These are phyloP conservation scores for Daedaleopsis nitida DNA, from an alignment of 768 basidiomycete species.

Conservation along the genomic window DNA sequence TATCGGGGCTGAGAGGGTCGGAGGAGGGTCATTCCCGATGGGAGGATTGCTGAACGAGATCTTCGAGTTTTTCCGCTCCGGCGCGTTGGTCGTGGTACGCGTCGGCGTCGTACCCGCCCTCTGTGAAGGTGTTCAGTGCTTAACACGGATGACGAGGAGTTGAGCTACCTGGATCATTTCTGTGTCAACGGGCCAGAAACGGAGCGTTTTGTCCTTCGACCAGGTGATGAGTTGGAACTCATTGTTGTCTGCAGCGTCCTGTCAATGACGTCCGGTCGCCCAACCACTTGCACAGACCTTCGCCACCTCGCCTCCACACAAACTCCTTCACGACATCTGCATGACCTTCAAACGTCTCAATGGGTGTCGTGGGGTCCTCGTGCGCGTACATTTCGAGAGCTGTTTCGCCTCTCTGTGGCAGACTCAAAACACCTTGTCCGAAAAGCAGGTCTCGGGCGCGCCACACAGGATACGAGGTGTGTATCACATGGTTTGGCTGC, in stretches of 20 bases:
- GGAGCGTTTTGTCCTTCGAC: slow-evolving; percentile 89
- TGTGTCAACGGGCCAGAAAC: slow-evolving; percentile 85
- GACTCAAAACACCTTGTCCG: slow-evolving; percentile 81
- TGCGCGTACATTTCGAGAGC: slow-evolving; percentile 80
- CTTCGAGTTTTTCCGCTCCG: slow-evolving; percentile 25
- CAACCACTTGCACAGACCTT: slow-evolving; percentile 39
- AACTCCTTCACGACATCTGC: slow-evolving; percentile 96
- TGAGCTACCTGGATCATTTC: slow-evolving; percentile 65
- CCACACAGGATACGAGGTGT: slow-evolving; percentile 91
- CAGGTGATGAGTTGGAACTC: slow-evolving; percentile 73
- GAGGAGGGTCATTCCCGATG: slow-evolving; percentile 31
- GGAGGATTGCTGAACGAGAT: slow-evolving; percentile 61
- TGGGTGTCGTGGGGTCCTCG: slow-evolving; percentile 46
- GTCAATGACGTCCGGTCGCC: background rate
- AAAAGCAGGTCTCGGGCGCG: slow-evolving; percentile 91
- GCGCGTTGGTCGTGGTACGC: slow-evolving; percentile 11
- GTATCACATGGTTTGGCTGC: slow-evolving; percentile 40
- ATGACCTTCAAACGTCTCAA: slow-evolving; percentile 85
- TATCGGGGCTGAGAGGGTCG: slow-evolving; percentile 66
- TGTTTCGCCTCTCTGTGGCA: slow-evolving; percentile 88
- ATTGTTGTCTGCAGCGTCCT: slow-evolving; percentile 33
- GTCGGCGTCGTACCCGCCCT: slow-evolving; percentile 29
- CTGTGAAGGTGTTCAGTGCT: slow-evolving; percentile 11
- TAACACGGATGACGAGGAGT: background rate
- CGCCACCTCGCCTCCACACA: slow-evolving; percentile 82